phyloP scores from a whole-genome alignment of 805 yeast species.

The Isabelozyma pseudorhagii region DNA sequence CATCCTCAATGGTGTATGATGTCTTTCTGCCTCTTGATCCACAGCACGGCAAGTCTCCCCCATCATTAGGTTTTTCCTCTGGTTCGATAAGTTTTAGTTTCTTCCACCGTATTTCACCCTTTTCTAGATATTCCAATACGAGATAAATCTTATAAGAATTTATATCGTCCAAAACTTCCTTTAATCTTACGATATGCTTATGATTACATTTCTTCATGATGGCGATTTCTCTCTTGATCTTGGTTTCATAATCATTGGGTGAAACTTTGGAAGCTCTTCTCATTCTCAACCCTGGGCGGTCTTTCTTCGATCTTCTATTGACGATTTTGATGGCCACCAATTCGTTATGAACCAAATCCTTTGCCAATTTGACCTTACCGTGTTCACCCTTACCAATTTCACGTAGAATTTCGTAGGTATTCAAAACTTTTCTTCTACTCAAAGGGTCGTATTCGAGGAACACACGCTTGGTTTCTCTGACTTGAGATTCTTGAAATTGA shows the following conservation, averaged over 20 bases:
- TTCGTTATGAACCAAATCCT: constrained; percentile 58
- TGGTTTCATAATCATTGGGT: constrained; percentile 29
- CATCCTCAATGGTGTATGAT: constrained; percentile 10
- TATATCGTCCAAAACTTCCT: constrained; percentile 79
- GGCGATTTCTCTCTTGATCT: constrained; percentile 40
- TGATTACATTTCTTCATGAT: constrained; percentile 47
- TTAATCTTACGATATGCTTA: constrained; percentile 37
- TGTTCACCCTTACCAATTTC: constrained; percentile 97
- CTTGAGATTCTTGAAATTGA: constrained; percentile 21
- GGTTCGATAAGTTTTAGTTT: constrained; percentile 11
- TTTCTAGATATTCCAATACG: constrained; percentile 84
- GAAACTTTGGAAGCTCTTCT: constrained; percentile 17
- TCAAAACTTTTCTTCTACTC: constrained; percentile 73
- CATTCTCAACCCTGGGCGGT: constrained; percentile 17
- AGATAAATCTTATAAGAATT: constrained; percentile 81
- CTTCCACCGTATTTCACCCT: constrained; percentile 88
- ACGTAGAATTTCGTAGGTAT: constrained; percentile 81
- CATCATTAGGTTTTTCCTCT: background rate
- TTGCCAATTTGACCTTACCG: constrained; percentile 94
- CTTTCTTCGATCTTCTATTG: constrained; percentile 54
- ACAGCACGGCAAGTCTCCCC: constrained; percentile 36
- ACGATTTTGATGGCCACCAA: constrained; percentile 93
- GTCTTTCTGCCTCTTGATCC: constrained; percentile 11
- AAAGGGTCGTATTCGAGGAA: constrained; percentile 86
- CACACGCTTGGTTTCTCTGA: constrained; percentile 80